These are phyloP conservation scores for Paraphoma chrysanthemicola DNA, from an alignment of 2,329 filamentous ascomycete species.

Conservation along the genomic window DNA sequence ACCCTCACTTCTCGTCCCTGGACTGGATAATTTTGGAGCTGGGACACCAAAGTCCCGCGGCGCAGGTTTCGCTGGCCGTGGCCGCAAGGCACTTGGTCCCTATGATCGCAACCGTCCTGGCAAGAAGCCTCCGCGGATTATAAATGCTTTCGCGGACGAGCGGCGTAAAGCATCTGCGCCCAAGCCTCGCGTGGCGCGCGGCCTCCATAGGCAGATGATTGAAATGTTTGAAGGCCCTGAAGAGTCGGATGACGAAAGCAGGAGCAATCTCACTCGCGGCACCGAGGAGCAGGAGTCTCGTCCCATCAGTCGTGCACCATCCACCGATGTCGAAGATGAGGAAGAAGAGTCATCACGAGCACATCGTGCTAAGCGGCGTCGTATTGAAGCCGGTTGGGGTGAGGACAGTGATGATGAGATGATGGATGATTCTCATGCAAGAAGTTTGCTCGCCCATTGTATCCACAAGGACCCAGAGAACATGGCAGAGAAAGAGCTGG, in stretches of 20 bases:
- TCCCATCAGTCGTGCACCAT: conserved; percentile 73
- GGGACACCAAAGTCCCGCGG: conserved; percentile 66
- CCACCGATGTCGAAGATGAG: conserved; percentile 57
- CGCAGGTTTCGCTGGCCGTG: conserved; percentile 49
- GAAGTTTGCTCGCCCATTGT: conserved; percentile 56
- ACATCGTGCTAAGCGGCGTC: conserved; percentile 54
- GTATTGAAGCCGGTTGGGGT: conserved; percentile 54
- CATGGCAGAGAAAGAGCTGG: conserved; percentile 69
- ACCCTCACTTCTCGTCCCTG: conserved; percentile 60
- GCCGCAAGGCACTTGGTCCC: conserved; percentile 52
- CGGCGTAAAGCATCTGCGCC: conserved; percentile 62
- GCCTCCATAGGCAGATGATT: conserved; percentile 80
- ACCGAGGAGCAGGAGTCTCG: conserved; percentile 87
- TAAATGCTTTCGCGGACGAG: conserved; percentile 64
- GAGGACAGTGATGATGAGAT: conserved; percentile 58
- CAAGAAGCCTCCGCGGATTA: conserved; percentile 45
- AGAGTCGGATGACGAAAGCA: conserved; percentile 80
- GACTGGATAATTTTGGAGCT: conserved; percentile 66
- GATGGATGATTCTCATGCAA: conserved; percentile 54
- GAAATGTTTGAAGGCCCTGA: conserved; percentile 79
- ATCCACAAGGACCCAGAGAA: conserved; percentile 70
- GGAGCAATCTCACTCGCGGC: conserved; percentile 71
- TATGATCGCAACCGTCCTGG: conserved; percentile 54
- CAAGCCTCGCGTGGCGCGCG: conserved; percentile 68
- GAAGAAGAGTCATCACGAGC: conserved; percentile 57